Base-by-base conservation (phyloP, 129 eudicot genomes). In the Centella asiatica region DNA sequence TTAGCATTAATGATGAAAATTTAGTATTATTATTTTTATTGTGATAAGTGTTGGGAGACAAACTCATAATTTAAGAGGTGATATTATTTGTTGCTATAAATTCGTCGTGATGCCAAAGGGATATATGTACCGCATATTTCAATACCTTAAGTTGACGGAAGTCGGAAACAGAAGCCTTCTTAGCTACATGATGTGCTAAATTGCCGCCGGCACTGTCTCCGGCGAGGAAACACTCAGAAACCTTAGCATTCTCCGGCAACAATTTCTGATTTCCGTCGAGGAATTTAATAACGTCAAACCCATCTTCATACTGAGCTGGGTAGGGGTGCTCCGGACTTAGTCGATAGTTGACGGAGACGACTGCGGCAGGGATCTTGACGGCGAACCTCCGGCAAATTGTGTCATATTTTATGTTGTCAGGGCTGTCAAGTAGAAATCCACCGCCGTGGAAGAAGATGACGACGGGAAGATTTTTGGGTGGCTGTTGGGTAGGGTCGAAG, bases 401-500 rank as follows among this genome's bases (percentile, higher is more conserved):
- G 24, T 71, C 76, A 26, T 33, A 71, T 6, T 6, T 15, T 19
- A 11, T 44, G 32, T 31, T 24, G 25, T 40, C 52, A 2, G 76
- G 44, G n/a, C 54, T 14, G 3, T 36, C 19, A 6, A 29, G 11
- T 3, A 23, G 51, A 24, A 71, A 71, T 0, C 76, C 76, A 12
- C 76, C 76, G 1, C 76, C 69, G 47, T 71, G 76, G 39, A 63
- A 71, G 17, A 33, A 71, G 17, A 71, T 32, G 37, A 62, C n/a
- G n/a, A n/a, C n/a, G n/a, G n/a, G n/a, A n/a, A n/a, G n/a, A n/a
- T n/a, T n/a, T n/a, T n/a, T n/a, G n/a, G 4, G 44, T 3, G 36
- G 24, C 4, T 25, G 60, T 11, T 2, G 84, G 81, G 64, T 34
- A 1, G 84, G 81, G 64, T 34, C 69, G 68, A 57, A 82, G 75